Evolutionary conservation across 768 basidiomycete genomes (phyloP).

Genomic region (Phylloporus sp.): DNA sequence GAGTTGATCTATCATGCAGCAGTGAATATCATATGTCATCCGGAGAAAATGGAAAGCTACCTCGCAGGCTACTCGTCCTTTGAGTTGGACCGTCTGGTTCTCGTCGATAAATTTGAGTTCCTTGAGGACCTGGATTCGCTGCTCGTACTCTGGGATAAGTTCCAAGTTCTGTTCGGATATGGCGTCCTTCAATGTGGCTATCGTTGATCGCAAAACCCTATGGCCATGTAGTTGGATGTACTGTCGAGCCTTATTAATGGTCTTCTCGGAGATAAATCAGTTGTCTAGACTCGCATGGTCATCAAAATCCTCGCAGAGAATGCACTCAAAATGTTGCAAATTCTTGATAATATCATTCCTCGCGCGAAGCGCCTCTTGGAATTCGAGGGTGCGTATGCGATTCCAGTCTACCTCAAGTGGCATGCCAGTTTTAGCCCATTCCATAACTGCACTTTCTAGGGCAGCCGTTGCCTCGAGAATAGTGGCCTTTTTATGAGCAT

Average conservation of each 20-base stretch:
- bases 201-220: conserved; percentile 66
- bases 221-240: conserved; percentile 72
- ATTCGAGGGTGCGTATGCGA: conserved; percentile 78
- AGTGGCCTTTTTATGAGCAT: conserved; percentile 54
- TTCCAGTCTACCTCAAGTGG: conserved; percentile 84
- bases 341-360: conserved; percentile 47
- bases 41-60: conserved; percentile 35
- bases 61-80: conserved; percentile 98
- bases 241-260: conserved; percentile 38
- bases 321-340: conserved; percentile 45
- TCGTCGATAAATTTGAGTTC: conserved; percentile 93
- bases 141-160: conserved; percentile 94
- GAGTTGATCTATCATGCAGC: conserved; percentile 78
- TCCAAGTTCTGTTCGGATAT: conserved; percentile 97
- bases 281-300: conserved; percentile 56
- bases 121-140: conserved; percentile 84
- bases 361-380: conserved; percentile 73
- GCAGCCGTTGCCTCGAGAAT: conserved; percentile 53
- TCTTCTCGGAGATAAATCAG: conserved; percentile 5
- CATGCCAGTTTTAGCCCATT: conserved; percentile 45
- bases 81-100: conserved; percentile 90
- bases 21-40: background rate
- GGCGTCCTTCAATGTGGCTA: conserved; percentile 72
- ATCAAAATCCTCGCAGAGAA: conserved; percentile 60
- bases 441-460: conserved; percentile 47